Evolutionary conservation across 2,329 filamentous ascomycete species (phyloP), one percentile per base, ranked within the genome.

Genomic region (Penicillium sp.): DNA sequence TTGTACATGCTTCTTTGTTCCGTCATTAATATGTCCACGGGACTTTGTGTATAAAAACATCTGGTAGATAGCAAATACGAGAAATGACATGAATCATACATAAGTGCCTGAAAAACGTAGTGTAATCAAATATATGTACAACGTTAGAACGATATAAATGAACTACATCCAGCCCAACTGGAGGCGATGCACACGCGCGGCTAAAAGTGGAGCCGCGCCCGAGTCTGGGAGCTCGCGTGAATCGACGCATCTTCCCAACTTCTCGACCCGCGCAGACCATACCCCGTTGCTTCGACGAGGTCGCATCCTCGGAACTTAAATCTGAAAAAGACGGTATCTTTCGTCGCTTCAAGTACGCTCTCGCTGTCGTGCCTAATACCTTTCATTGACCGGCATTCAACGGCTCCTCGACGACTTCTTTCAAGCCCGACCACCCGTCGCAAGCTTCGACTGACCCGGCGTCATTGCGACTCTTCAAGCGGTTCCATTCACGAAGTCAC

Each of bases 171-270:
- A n/a, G n/a, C n/a, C n/a, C n/a, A n/a, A n/a, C n/a, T n/a, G n/a
- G n/a, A n/a, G n/a, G n/a, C n/a, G n/a, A n/a, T n/a, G n/a, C n/a
- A 26, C 37, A 42, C 37, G 55, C 56, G 54, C 56, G 56, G 54
- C 21, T 44, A 51, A 32, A 39, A 46, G 39, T 56, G 48, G 51
- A 52, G 23, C 47, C 45, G 41, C 29, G 29, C 39, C 48, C 41
- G 20, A 42, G 30, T 33, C 49, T 29, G 29, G 45, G 33, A 55
- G 56, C 53, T 57, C 54, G 48, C 46, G 47, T 46, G 46, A 51
- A 51, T 45, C 43, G 42, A 43, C 42, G 33, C 29, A 46, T 44
- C 51, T 47, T 52, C 46, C 32, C 46, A 29, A 26, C 36, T 39
- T 29, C 42, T 17, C 36, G 18, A 30, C 41, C 18, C 34, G 20